Evolutionary conservation across 495 filamentous ascomycete genomes (phyloP).

Genomic region (Xylaria flabelliformis): DNA sequence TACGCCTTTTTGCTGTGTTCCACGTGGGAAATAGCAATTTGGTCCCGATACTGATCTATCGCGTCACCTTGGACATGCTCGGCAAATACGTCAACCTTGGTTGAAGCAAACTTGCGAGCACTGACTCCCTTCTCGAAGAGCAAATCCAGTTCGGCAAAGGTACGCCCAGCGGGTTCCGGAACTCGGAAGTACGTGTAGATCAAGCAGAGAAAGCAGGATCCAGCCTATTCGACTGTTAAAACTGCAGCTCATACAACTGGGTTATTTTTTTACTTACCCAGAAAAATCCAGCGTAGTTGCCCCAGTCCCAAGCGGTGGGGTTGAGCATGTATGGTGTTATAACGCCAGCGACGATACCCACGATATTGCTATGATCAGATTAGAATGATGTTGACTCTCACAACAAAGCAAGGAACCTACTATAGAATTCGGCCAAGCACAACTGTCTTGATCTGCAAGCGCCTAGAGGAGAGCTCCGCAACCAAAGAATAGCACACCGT

Average conservation of each 20-base stretch:
- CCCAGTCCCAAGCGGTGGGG: slow-evolving; percentile 75
- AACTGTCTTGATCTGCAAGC: slow-evolving; percentile 80
- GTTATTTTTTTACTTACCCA: slow-evolving; percentile 57
- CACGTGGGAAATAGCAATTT: slow-evolving; percentile 33
- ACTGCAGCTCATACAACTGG: slow-evolving; percentile 3
- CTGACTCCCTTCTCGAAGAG: slow-evolving; percentile 70
- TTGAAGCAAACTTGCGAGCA: slow-evolving; percentile 71
- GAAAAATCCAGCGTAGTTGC: slow-evolving; percentile 81
- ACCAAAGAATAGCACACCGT: slow-evolving; percentile 82
- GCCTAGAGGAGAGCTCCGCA: slow-evolving; percentile 72
- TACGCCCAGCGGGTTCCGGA: slow-evolving; percentile 72
- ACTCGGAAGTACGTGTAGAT: slow-evolving; percentile 78
- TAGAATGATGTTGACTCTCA: slow-evolving; percentile 19
- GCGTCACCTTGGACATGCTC: slow-evolving; percentile 61
- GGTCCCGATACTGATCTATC: slow-evolving; percentile 55
- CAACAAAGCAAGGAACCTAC: slow-evolving; percentile 35
- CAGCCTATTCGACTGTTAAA: slow-evolving; percentile 44
- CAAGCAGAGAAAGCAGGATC: slow-evolving; percentile 74
- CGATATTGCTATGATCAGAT: slow-evolving; percentile 61
- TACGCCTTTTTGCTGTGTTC: slow-evolving; percentile 30
- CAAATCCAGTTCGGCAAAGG: slow-evolving; percentile 76
- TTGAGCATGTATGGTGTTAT: slow-evolving; percentile 81
- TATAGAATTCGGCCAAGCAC: slow-evolving; percentile 70
- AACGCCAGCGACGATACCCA: slow-evolving; percentile 70
- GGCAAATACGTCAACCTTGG: slow-evolving; percentile 70